A percentile compares a stretch with the other conserved stretches of the same genome.
Evolutionary conservation across 768 basidiomycete genomes (phyloP).

Genomic region (Boletus coccyginus): DNA sequence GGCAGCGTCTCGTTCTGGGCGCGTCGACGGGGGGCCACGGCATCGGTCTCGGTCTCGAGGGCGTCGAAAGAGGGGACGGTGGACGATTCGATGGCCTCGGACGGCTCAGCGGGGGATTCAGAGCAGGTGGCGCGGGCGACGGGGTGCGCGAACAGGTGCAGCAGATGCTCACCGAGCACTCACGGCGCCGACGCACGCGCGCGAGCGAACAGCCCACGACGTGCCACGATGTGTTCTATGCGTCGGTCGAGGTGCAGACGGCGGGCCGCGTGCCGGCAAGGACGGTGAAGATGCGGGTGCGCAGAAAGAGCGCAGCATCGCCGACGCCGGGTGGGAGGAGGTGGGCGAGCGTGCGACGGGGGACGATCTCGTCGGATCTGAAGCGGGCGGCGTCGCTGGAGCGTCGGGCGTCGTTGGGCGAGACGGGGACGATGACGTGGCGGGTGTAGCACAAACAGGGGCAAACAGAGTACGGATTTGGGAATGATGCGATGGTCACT

Average conservation of each 20-base stretch:
- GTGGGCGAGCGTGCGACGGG: slow-evolving; percentile 13
- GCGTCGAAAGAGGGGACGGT: slow-evolving; percentile 25
- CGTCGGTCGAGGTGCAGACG: slow-evolving; percentile 5
- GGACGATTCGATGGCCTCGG: slow-evolving; percentile 28
- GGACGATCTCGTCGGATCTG: slow-evolving; percentile 30
- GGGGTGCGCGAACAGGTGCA: slow-evolving; percentile 19
- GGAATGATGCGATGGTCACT: slow-evolving; percentile 2
- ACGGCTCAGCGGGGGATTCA: slow-evolving; percentile 27
- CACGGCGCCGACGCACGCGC: slow-evolving; percentile 18
- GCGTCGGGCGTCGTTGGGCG: slow-evolving; percentile 22
- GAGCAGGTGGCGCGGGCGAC: slow-evolving; percentile 5
- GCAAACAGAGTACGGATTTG: slow-evolving; percentile 9
- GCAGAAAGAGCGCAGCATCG: slow-evolving; percentile 15
- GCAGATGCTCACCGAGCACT: slow-evolving; percentile 18
- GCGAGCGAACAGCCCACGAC: slow-evolving; percentile 19
- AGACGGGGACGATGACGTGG: slow-evolving; percentile 25
- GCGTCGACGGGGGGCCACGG: background rate
- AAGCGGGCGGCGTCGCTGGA: slow-evolving; percentile 28
- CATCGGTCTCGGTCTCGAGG: slow-evolving; percentile 27
- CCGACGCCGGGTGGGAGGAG: slow-evolving; percentile 17
- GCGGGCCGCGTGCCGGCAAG: background rate
- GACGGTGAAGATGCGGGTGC: slow-evolving; percentile 12
- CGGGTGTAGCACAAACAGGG: slow-evolving; percentile 21
- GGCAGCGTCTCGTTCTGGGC: background rate
- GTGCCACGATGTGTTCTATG: slow-evolving; percentile 30